Evolutionary conservation across 495 filamentous ascomycete species (phyloP).

Genomic region (Parmelia sp.): DNA sequence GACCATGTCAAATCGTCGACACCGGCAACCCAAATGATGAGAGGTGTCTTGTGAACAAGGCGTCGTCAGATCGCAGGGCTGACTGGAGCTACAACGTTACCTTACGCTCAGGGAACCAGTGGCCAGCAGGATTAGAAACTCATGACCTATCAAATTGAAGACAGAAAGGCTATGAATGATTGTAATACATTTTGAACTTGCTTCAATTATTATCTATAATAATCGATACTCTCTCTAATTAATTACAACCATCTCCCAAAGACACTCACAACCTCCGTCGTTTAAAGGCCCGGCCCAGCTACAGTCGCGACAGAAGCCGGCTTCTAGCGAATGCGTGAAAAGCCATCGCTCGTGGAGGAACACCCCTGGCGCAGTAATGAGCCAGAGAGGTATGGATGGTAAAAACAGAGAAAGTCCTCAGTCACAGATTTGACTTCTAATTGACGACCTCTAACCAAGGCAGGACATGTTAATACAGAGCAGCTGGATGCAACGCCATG

Average conservation of each 20-base stretch:
- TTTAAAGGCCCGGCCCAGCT: not conserved
- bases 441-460: not conserved
- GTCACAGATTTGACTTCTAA: not conserved
- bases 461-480: not conserved
- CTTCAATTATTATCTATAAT: not conserved
- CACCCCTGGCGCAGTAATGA: not conserved
- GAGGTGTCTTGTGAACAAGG: not conserved
- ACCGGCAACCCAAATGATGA: not conserved
- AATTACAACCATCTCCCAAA: not conserved
- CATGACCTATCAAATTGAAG: too few relatives aligned
- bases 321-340: not conserved
- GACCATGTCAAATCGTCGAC: not conserved
- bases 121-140: too few relatives aligned
- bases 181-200: not conserved
- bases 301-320: not conserved
- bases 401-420: not conserved
- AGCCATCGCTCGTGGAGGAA: not conserved
- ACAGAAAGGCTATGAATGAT: not conserved
- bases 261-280: not conserved
- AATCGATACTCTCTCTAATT: not conserved
- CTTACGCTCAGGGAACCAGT: too few relatives aligned
- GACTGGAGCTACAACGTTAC: too few relatives aligned
- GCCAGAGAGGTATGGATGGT: not conserved
- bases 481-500: not conserved
- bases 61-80: not conserved